These are phyloP conservation scores for Colletotrichum orchidophilum DNA, from an alignment of 2,329 filamentous ascomycete species.

Conservation along the genomic window DNA sequence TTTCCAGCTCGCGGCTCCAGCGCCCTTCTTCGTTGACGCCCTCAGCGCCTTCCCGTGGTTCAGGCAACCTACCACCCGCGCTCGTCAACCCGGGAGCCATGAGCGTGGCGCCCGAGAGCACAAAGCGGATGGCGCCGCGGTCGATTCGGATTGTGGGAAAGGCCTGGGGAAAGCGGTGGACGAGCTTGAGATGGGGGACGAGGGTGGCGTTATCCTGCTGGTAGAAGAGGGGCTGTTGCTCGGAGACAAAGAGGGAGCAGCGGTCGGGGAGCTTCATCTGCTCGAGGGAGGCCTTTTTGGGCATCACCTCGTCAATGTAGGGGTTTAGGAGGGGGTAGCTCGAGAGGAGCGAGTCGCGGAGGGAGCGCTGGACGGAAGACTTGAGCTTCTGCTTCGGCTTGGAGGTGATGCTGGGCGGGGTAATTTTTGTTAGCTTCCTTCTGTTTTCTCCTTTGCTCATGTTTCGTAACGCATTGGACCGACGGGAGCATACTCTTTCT, in stretches of 20 bases:
- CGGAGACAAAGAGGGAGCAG: constrained; percentile 87
- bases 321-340: constrained; percentile 88
- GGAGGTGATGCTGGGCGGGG: constrained; percentile 69
- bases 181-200: constrained; percentile 86
- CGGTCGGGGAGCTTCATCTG: constrained; percentile 94
- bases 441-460: constrained; percentile 1
- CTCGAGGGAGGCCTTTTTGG: constrained; percentile 92
- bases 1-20: constrained; percentile 75
- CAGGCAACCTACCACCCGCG: constrained; percentile 80
- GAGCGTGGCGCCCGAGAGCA: constrained; percentile 89
- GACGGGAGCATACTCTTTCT: constrained; percentile 78
- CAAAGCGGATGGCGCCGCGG: constrained; percentile 95
- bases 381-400: constrained; percentile 96
- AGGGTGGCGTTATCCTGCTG: constrained; percentile 81
- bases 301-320: constrained; percentile 92
- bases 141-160: constrained; percentile 92
- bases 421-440: constrained; percentile 34
- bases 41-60: constrained; percentile 55
- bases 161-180: constrained; percentile 87
- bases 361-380: constrained; percentile 88
- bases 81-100: constrained; percentile 96
- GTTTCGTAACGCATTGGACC: not conserved
- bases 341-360: constrained; percentile 83
- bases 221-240: constrained; percentile 85
- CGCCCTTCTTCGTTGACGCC: constrained; percentile 59